Base-by-base conservation (phyloP, 2,329 filamentous ascomycete genomes). In the Monilinia vaccinii-corymbosi region DNA sequence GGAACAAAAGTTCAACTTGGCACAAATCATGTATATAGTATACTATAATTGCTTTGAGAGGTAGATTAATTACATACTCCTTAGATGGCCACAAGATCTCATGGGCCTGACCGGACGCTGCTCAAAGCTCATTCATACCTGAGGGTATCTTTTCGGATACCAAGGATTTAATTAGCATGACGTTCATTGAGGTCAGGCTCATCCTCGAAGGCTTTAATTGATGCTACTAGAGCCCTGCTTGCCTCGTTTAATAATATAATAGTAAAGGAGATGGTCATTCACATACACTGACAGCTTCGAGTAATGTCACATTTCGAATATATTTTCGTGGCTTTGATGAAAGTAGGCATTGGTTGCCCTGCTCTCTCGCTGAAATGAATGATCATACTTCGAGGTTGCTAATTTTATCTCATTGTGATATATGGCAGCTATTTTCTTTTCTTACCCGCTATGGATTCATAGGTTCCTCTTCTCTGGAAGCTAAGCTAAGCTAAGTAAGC, bases 11-110 rank as follows among this genome's bases (percentile, higher is more conserved):
- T 52, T 58, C 28, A 16, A 32, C 56, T 40, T 52, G 36, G 34
- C 36, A 51, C 38, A 42, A 25, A 50, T 34, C 56, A 58, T 58
- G 56, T 58, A 58, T 58, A 58, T 52, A 58, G 56, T 52, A 58
- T 44, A 58, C 47, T 51, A 58, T 52, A 58, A 52, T 58, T 58
- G 56, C 56, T 58, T 45, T 50, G 53, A 42, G 45, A 50, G 46
- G 31, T n/a, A 44, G n/a, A 58, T 45, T 58, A 58, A 58, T 58
- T 25, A 34, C 21, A 44, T 50, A 52, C 28, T 52, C 52, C 56
- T 52, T 36, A 28, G 21, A 48, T 36, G n/a, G 53, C 42, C 16
- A 25, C 31, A 5, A 49, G 28, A 34, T 34, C 6, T 14, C 10
- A 21, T 21, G 5, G 4, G 18, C 7, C 2, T 49, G 23, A 32